Conservation (phyloP, 2,329 filamentous ascomycete species). For the Fusarium sacchari region DNA sequence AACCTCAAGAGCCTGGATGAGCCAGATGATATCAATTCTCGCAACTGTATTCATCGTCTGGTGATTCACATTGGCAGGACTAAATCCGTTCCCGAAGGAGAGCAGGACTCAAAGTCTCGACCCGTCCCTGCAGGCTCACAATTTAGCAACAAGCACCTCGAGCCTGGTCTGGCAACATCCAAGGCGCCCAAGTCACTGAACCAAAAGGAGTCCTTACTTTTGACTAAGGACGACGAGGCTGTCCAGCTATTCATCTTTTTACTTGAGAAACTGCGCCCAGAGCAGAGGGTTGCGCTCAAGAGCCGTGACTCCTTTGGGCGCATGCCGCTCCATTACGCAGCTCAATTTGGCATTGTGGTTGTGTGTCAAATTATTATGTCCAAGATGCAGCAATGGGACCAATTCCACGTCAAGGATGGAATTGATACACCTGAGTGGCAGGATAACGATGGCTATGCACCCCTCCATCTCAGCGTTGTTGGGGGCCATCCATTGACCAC, state of each 20-base stretch:
- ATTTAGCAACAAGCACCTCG: conserved; percentile 78
- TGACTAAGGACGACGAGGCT: conserved; percentile 77
- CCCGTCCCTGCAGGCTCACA: conserved; percentile 61
- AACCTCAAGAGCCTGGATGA: conserved; percentile 81
- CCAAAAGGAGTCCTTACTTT: conserved; percentile 72
- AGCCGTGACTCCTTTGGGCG: conserved; percentile 82
- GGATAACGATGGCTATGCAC: conserved; percentile 89
- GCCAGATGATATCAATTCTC: conserved; percentile 89
- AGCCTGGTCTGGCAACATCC: conserved; percentile 77
- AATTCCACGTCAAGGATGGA: conserved; percentile 84
- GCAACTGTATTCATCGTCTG: conserved; percentile 92
- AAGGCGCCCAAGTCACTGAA: conserved; percentile 69
- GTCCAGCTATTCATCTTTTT: conserved; percentile 73
- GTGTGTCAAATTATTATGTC: conserved; percentile 88
- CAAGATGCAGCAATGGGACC: conserved; percentile 87
- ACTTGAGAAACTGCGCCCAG: conserved; percentile 73
- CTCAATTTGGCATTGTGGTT: conserved; percentile 93
- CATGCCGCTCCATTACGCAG: conserved; percentile 89
- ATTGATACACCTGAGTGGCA: conserved; percentile 92
- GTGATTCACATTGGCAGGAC: conserved; percentile 91
- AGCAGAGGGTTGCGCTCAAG: conserved; percentile 74
- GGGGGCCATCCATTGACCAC: conserved; percentile 91
- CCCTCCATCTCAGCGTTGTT: conserved; percentile 90
- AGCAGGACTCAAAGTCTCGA: conserved; percentile 63
- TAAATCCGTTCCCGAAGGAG: conserved; percentile 57